Base-by-base conservation (phyloP, 2,329 filamentous ascomycete genomes). In the Chalaropsis ovoidea region DNA sequence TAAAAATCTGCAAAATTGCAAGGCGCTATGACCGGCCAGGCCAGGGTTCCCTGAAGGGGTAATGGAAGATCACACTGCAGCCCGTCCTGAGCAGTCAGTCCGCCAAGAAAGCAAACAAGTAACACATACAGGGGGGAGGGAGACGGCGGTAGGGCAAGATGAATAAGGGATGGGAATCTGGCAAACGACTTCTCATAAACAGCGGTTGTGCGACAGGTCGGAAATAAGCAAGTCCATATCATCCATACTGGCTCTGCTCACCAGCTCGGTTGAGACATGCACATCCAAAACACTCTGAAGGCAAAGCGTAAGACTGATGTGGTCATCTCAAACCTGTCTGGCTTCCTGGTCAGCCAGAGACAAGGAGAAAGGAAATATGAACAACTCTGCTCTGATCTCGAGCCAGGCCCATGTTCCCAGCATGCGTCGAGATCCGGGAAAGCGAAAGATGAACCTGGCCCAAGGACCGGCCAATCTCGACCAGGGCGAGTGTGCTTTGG, bases 11-110 rank as follows among this genome's bases (percentile, higher is more conserved):
- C 24, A 52, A 52, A 52, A 52, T 52, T 52, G 47, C 47, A 52
- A 52, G 47, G 47, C 24, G 47, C 47, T 52, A 52, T 52, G 47
- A 52, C 22, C 47, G 47, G 47, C 24, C 22, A 52, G 47, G n/a
- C 19, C 47, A 52, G 22, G 47, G 47, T 52, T 52, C 22, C 22
- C 47, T 52, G 22, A 52, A 27, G 47, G 24, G 22, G 6, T 15
- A 52, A 49, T 10, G 47, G 47, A 52, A 52, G 47, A 39, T 39
- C 35, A 39, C 31, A 35, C 35, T 39, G 35, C 35, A 39, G 35
- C 8, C 22, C 11, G 47, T 52, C 24, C 47, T 52, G 22, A 19
- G 13, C 22, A 24, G 24, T 52, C 11, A 27, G 47, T 19, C n/a
- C n/a, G n/a, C n/a, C 47, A 49, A 19, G 47, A 24, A 49, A 49